Conservation (phyloP, 176 grass and related monocot genomes). For the Zea mays region DNA sequence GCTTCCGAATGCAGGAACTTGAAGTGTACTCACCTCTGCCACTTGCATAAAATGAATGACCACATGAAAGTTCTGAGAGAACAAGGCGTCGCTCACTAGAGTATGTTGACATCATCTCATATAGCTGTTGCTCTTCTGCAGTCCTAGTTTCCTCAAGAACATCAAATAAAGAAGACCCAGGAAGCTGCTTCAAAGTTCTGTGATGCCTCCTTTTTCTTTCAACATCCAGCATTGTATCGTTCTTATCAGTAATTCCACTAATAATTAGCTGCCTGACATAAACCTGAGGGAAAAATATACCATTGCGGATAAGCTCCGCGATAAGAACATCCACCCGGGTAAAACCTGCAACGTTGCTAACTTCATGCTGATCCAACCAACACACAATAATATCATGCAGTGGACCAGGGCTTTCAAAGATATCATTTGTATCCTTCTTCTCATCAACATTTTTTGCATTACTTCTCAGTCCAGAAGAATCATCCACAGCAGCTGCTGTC, state of each 20-base stretch:
- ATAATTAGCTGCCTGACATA: constrained; percentile 98
- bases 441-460: constrained; percentile 49
- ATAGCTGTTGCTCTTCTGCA: constrained; percentile 51
- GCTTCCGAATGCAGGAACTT: constrained; percentile 50
- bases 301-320: constrained; percentile 75
- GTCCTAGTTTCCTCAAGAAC: constrained; percentile 75
- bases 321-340: constrained; percentile 75
- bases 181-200: constrained; percentile 88
- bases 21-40: constrained; percentile 41
- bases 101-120: constrained; percentile 70
- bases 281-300: constrained; percentile 89
- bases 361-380: constrained; percentile 98
- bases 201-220: constrained; percentile 85
- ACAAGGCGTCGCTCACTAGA: constrained; percentile 88
- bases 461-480: constrained; percentile 46
- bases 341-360: constrained; percentile 68
- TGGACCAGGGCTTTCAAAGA: constrained; percentile 91
- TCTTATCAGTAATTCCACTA: constrained; percentile 82
- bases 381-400: constrained; percentile 95
- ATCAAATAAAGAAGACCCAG: constrained; percentile 70
- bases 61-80: constrained; percentile 66
- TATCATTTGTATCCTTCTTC: constrained; percentile 64
- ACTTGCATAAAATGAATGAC: constrained; percentile 44
- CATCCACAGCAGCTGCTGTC: constrained; percentile 27
- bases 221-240: constrained; percentile 59